Evolutionary conservation across 2,329 filamentous ascomycete genomes (phyloP).

Genomic region (Phyllosticta citriasiana): DNA sequence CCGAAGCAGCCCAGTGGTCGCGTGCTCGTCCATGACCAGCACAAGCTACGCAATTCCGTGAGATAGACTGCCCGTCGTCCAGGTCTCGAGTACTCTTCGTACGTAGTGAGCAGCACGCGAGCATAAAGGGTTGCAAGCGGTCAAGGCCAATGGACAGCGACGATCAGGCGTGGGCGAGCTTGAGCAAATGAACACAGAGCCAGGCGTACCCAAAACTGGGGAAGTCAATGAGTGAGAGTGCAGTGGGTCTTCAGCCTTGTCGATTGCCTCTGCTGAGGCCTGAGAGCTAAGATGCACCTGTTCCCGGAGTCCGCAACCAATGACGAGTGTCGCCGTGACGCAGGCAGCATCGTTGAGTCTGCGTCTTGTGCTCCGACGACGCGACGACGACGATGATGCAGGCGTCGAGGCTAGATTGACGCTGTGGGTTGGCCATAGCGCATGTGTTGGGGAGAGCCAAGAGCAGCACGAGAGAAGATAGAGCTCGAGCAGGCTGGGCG

Average conservation of each 20-base stretch:
- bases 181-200: not conserved
- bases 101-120: no score
- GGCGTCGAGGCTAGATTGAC: no score
- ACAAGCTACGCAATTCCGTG: not conserved
- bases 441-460: no score
- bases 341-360: not conserved
- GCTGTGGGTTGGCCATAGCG: no score
- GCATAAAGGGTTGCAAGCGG: not conserved
- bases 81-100: no score
- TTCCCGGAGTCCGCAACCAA: not conserved
- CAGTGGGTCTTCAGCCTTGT: constrained; percentile 10
- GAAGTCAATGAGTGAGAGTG: constrained; percentile 7
- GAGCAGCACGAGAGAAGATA: no score
- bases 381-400: no score
- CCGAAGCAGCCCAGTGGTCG: not conserved
- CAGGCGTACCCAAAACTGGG: constrained; percentile 9
- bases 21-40: not conserved
- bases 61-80: no score
- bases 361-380: no score
- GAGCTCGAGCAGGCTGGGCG: no score
- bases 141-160: not conserved
- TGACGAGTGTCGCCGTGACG: not conserved
- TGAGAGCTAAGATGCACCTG: not conserved
- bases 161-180: not conserved
- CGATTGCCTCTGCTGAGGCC: constrained; percentile 2